Percentiles rank a stretch among this genome's conserved stretches.
phyloP scores from a whole-genome alignment of 495 filamentous ascomycete genomes.

The Hyphodiscus hymeniophilus region DNA sequence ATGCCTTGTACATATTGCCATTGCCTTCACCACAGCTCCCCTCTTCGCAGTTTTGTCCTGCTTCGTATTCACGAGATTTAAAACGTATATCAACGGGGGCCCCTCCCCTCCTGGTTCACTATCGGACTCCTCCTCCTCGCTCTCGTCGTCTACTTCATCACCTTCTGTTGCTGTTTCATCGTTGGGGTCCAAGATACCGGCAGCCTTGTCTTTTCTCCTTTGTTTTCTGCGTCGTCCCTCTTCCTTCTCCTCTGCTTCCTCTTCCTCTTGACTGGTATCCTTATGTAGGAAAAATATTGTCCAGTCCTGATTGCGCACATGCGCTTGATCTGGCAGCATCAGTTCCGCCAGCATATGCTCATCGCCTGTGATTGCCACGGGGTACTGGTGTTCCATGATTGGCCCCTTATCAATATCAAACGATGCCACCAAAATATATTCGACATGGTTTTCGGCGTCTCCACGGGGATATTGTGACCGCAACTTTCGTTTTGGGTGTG shows the following conservation, averaged over 20 bases:
- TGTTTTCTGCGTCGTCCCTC: constrained; percentile 37
- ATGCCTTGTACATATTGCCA: constrained; percentile 98
- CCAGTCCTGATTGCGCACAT: constrained; percentile 94
- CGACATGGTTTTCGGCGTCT: constrained; percentile 82
- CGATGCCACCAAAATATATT: constrained; percentile 97
- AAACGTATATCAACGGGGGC: constrained; percentile 92
- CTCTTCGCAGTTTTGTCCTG: constrained; percentile 85
- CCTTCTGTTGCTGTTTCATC: constrained; percentile 35
- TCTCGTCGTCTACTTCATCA: constrained; percentile 34
- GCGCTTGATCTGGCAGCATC: constrained; percentile 97
- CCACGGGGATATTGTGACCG: constrained; percentile 84
- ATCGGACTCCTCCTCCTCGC: constrained; percentile 47
- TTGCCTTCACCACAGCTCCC: constrained; percentile 93
- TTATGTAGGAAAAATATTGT: constrained; percentile 99
- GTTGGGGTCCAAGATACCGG: constrained; percentile 44
- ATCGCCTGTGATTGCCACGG: constrained; percentile 89
- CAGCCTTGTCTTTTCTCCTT: constrained; percentile 37
- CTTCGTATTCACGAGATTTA: constrained; percentile 97
- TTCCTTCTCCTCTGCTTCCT: constrained; percentile 52
- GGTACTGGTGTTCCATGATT: constrained; percentile 98
- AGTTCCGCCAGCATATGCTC: constrained; percentile 96
- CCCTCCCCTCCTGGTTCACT: constrained; percentile 60
- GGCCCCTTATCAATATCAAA: constrained; percentile 96
- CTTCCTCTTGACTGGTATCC: constrained; percentile 73
- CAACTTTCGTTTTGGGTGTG: constrained; percentile 40